Evolutionary conservation across 2,329 filamentous ascomycete species (phyloP), one percentile per base, ranked within the genome.

Genomic region (Fusarium sambucinum): DNA sequence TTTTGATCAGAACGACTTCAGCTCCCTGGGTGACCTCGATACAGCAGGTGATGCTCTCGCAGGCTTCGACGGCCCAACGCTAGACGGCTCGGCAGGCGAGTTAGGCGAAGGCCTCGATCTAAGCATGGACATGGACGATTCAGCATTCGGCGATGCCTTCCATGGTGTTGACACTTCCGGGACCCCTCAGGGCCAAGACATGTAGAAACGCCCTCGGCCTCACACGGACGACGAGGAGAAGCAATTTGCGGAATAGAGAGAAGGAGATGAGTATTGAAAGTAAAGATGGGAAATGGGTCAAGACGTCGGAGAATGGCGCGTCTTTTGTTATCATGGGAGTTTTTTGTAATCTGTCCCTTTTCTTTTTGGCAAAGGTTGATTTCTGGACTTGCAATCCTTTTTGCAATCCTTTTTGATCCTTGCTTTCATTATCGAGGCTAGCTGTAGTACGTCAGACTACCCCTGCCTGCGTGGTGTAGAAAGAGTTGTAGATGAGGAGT

Each of bases 141-240:
- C 90, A 35, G 92, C 92, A 2, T 96, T 96, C 80, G 92, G 92
- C 4, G 92, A 96, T 72, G 92, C 92, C 1, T 93, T 95, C 79
- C 91, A 94, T 72, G 87, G 86, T 6, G 85, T 89, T 14, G 84
- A 83, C 21, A 72, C 75, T 41, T 76, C 75, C 12, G 77, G 73
- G 53, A 82, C 80, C 29, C 79, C 79, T 3, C 73, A 78, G 30
- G 72, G 71, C 25, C 75, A 77, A 19, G 75, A 79, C 54, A 75
- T 80, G 74, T 80, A 76, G 59, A 55, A 32, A 46, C 35, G 37
- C 38, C 48, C 14, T 41, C 37, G 41, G 41, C 21, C 32, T 29
- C 33, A 27, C 13, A 37, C 37, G 1, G 17, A 25, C 29, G 8
- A 21, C 8, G 25, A 47, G 40, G 35, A 30, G 40, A 33, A 38